Evolutionary conservation across 805 yeast genomes (phyloP).

Genomic region (Zygotorulaspora sp.): DNA sequence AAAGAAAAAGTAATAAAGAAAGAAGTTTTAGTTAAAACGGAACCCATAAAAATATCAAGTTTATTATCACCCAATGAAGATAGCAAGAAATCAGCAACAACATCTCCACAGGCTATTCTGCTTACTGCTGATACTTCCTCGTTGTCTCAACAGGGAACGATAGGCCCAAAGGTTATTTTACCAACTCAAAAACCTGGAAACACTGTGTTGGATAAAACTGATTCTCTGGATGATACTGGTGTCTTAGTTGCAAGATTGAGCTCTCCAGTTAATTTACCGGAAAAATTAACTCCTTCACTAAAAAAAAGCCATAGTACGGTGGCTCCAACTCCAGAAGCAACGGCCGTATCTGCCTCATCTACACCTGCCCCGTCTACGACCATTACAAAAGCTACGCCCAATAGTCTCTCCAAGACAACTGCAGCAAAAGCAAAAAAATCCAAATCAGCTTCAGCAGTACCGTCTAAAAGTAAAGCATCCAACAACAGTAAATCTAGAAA

Average conservation of each 20-base stretch:
- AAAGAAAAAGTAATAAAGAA: constrained; percentile 4
- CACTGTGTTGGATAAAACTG: constrained; percentile 4
- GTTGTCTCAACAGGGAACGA: constrained; percentile 6
- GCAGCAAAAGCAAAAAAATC: constrained; percentile 12
- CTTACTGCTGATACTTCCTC: constrained; percentile 2
- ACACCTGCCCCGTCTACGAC: constrained; percentile 2
- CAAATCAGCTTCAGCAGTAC: constrained; percentile 7
- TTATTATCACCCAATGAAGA: constrained; percentile 16
- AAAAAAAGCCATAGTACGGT: constrained; percentile 9
- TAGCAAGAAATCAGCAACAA: background rate
- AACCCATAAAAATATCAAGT: constrained; percentile 21
- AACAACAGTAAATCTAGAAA: background rate
- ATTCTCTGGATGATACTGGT: constrained; percentile 11
- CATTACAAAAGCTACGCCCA: background rate
- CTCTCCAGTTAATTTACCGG: constrained; percentile 22
- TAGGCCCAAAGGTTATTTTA: constrained; percentile 21
- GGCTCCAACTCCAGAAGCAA: background rate
- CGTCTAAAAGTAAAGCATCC: constrained; percentile 5
- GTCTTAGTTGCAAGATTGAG: constrained; percentile 22
- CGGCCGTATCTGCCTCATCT: constrained; percentile 1
- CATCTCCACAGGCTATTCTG: background rate
- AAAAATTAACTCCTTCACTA: constrained; percentile 1
- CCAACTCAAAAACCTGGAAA: constrained; percentile 22
- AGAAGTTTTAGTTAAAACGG: constrained; percentile 6
- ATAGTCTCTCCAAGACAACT: background rate